A percentile compares a stretch with the other conserved stretches of the same genome.
Conservation (phyloP, 345 rosid species). For the Bruguiera gymnorhiza region DNA sequence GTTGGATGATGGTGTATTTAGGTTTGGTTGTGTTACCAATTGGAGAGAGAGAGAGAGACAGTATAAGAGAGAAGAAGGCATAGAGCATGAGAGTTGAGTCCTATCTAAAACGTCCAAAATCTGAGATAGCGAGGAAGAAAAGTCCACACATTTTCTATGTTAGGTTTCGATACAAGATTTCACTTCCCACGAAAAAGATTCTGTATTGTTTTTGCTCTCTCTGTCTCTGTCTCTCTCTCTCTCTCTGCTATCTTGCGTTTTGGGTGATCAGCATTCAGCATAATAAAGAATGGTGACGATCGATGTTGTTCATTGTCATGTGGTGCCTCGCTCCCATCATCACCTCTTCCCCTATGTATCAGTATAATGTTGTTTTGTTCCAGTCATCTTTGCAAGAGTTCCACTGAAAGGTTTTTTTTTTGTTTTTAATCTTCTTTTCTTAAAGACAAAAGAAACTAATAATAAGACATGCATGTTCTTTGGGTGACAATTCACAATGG, state of each 20-base stretch:
- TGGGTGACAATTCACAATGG: not conserved
- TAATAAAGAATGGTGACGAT: constrained; percentile 22
- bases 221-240: not conserved
- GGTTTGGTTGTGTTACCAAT: no score
- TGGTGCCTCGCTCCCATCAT: constrained; percentile 7
- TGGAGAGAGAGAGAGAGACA: no score
- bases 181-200: no score
- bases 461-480: not conserved
- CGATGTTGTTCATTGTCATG: constrained; percentile 17
- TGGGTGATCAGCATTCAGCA: not conserved
- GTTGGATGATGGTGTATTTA: no score
- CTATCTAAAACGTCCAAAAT: no score
- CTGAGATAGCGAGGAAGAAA: no score
- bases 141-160: no score
- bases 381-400: not conserved
- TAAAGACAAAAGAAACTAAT: not conserved
- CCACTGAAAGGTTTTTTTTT: not conserved
- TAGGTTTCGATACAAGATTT: no score
- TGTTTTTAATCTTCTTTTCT: not conserved
- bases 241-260: constrained; percentile 6
- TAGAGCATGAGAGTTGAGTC: no score
- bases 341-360: not conserved
- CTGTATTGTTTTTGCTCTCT: not conserved
- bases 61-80: no score
- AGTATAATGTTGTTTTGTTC: constrained; percentile 7